Percentiles rank a stretch among this genome's conserved stretches.
Conservation (phyloP, 495 filamentous ascomycete genomes). For the Hypoxylon crocopeplum region DNA sequence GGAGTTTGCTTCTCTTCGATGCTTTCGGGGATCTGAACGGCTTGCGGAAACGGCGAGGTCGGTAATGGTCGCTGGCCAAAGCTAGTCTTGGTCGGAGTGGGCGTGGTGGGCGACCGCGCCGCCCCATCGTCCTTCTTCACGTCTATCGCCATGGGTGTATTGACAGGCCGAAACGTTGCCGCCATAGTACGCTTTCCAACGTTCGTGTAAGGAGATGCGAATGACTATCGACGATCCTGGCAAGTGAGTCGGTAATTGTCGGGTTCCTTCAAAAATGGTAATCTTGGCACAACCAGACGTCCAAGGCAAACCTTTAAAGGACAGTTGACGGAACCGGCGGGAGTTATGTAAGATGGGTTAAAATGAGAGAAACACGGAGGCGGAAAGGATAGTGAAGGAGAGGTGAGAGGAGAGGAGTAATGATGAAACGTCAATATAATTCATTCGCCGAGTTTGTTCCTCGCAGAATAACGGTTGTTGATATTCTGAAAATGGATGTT, state of each 20-base stretch:
- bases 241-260: not conserved
- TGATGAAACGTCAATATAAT: slow-evolving; percentile 25
- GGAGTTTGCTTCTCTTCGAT: slow-evolving; percentile 47
- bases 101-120: slow-evolving; percentile 68
- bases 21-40: slow-evolving; percentile 55
- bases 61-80: slow-evolving; percentile 70
- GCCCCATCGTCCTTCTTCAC: slow-evolving; percentile 53
- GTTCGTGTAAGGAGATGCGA: not conserved
- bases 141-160: slow-evolving; percentile 68
- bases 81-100: slow-evolving; percentile 68
- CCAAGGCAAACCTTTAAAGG: slow-evolving; percentile 1
- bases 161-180: slow-evolving; percentile 75
- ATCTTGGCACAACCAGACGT: not conserved
- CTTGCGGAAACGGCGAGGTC: slow-evolving; percentile 61
- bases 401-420: slow-evolving; percentile 11
- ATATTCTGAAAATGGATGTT: slow-evolving; percentile 19
- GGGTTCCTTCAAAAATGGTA: not conserved
- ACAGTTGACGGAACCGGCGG: slow-evolving; percentile 19
- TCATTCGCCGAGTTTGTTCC: slow-evolving; percentile 31
- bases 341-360: slow-evolving; percentile 16
- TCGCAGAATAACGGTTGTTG: slow-evolving; percentile 15
- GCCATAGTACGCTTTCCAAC: slow-evolving; percentile 44
- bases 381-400: slow-evolving; percentile 2
- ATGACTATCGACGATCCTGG: not conserved
- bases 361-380: slow-evolving; percentile 6